Base-by-base conservation (phyloP, 768 basidiomycete species). In the Mycena belliarum region DNA sequence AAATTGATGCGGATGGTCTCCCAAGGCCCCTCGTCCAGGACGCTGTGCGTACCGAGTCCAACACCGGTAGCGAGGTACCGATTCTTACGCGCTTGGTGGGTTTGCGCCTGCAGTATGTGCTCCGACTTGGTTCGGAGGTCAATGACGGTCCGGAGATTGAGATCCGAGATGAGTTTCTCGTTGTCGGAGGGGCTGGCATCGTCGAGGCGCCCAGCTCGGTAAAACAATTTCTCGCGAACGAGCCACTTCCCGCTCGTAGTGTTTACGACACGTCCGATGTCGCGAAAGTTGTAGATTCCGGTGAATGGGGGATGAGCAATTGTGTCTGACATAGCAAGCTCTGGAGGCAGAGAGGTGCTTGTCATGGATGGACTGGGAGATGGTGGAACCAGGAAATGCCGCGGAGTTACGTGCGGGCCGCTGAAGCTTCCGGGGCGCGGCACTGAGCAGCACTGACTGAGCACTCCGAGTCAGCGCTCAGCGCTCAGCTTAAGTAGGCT, bases 181-280 rank as follows among this genome's bases (percentile, higher is more conserved):
- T 59, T 47, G 26, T 65, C 64, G 2, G 28, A 46, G 21, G 23
- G 7, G 14, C 52, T 63, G 0, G 61, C 61, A n/a, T 53, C 53
- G 53, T 65, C 64, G 42, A 65, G 53, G 28, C 64, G 64, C 38
- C 64, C 64, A 14, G 64, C 63, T 16, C 64, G 61, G 18, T 57
- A 57, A 21, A 65, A 25, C 25, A 43, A 52, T 49, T 57, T 60
- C 15, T 63, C 61, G 43, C 41, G 57, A 16, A 63, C 9, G 20
- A 46, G 28, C 6, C 16, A 20, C 9, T 20, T 37, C 46, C 42
- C 35, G 41, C 28, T 10, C 1, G 55, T 25, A 11, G 42, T 10
- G 20, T 63, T 63, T 21, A 63, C 52, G 38, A 57, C 57, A 24
- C 37, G 47, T 12, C 61, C 61, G 2, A 59, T 57, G 18, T 63